phyloP scores from a whole-genome alignment of 805 yeast species.

The Metschnikowia reukaufii region DNA sequence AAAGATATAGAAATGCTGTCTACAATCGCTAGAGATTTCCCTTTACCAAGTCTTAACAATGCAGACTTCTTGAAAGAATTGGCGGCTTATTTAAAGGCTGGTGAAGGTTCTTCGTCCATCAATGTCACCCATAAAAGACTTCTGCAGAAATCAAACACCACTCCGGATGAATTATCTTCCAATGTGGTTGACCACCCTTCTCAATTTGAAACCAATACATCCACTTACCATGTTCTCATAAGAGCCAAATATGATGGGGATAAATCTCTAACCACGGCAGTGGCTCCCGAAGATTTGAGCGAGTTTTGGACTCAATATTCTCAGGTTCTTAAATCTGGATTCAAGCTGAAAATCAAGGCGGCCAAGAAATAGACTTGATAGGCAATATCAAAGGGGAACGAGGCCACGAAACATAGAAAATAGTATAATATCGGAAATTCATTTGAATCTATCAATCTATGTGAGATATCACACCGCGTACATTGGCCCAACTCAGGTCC shows the following conservation, averaged over 20 bases:
- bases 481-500: too few relatives aligned
- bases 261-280: conserved; percentile 70
- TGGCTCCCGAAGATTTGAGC: conserved; percentile 59
- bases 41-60: conserved; percentile 35
- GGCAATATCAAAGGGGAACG: neutral
- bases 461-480: too few relatives aligned
- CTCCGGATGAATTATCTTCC: conserved; percentile 33
- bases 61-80: conserved; percentile 31
- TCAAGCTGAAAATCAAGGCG: conserved; percentile 79
- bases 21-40: neutral
- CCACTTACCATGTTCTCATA: conserved; percentile 61
- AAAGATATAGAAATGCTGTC: conserved; percentile 2
- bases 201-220: conserved; percentile 22
- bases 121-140: conserved; percentile 61
- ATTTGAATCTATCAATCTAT: too few relatives aligned
- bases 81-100: conserved; percentile 15
- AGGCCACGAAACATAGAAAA: neutral
- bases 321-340: conserved; percentile 65
- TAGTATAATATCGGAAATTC: conserved; percentile 3
- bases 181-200: conserved; percentile 28
- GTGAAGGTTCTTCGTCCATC: conserved; percentile 49
- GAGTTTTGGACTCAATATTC: conserved; percentile 78
- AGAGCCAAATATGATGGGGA: conserved; percentile 46
- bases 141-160: conserved; percentile 16
- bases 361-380: conserved; percentile 49